These are phyloP conservation scores for Phytophthora multivora DNA, from an alignment of 352 stramenopile species.

Conservation along the genomic window DNA sequence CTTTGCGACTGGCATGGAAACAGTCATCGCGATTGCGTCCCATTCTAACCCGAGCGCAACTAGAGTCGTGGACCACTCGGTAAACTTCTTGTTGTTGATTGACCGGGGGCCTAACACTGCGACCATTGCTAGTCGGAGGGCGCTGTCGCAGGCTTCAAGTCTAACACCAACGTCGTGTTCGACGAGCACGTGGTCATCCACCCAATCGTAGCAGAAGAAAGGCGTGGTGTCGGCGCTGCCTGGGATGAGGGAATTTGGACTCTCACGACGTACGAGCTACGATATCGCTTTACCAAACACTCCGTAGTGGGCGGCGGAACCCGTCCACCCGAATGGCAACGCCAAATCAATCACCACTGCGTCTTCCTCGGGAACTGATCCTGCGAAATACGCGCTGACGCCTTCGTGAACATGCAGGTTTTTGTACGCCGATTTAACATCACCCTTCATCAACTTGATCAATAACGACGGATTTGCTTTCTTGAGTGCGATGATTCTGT, in stretches of 20 bases:
- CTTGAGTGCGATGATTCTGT: not conserved
- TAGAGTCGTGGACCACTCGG: not conserved
- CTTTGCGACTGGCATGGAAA: not conserved
- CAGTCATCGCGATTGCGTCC: not conserved
- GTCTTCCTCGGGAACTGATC: not conserved
- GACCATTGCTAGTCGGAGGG: not conserved
- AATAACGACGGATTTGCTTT: not conserved
- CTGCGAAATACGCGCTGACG: conserved; percentile 1
- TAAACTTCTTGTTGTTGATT: not conserved
- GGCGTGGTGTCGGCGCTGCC: not conserved
- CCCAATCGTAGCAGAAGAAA: not conserved
- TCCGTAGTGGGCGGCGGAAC: not conserved
- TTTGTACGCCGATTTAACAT: not conserved
- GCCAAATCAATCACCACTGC: not conserved
- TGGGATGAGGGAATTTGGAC: not conserved
- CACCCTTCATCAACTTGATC: conserved; percentile 4
- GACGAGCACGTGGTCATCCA: not conserved
- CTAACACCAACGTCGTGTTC: not conserved
- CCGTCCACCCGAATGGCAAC: conserved; percentile 10
- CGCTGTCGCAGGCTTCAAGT: not conserved
- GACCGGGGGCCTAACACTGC: not conserved
- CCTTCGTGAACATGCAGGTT: conserved; percentile 1
- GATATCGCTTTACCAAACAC: not conserved
- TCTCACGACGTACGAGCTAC: not conserved
- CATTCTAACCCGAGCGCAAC: not conserved